Percentiles rank a stretch among this genome's conserved stretches.
phyloP scores from a whole-genome alignment of 2,329 filamentous ascomycete species.

The Didymella sp. region DNA sequence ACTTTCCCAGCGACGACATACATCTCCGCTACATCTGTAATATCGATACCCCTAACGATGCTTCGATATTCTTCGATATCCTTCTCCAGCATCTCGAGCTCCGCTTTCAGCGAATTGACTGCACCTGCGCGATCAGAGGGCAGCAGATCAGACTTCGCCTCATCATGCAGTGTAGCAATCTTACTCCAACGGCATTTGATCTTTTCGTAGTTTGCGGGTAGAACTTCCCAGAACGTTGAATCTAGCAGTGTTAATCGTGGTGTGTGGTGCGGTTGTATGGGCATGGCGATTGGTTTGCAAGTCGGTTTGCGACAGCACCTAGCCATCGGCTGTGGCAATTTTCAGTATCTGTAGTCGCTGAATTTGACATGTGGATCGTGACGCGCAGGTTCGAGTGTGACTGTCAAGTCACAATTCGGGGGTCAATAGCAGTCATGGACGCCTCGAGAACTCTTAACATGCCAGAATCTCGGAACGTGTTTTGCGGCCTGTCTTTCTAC shows the following conservation, averaged over 20 bases:
- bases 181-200: constrained; percentile 9
- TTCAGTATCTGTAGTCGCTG: neutral
- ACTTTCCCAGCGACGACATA: constrained; percentile 22
- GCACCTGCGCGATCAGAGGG: constrained; percentile 11
- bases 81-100: constrained; percentile 22
- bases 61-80: constrained; percentile 20
- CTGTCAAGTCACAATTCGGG: neutral
- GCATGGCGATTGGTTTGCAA: neutral
- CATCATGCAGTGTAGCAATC: neutral
- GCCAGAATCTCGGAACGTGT: too few species aligned
- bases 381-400: neutral
- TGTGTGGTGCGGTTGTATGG: neutral
- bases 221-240: constrained; percentile 10
- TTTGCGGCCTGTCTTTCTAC: too few species aligned
- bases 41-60: constrained; percentile 12
- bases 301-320: neutral
- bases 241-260: constrained; percentile 3
- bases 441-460: too few species aligned
- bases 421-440: too few species aligned
- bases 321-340: neutral
- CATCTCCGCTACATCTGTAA: constrained; percentile 22
- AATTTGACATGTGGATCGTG: neutral
- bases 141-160: neutral
- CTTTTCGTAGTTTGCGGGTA: constrained; percentile 8
- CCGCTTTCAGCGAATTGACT: constrained; percentile 20